Evolutionary conservation across 495 filamentous ascomycete species (phyloP).

Genomic region (Patellaria atrata): DNA sequence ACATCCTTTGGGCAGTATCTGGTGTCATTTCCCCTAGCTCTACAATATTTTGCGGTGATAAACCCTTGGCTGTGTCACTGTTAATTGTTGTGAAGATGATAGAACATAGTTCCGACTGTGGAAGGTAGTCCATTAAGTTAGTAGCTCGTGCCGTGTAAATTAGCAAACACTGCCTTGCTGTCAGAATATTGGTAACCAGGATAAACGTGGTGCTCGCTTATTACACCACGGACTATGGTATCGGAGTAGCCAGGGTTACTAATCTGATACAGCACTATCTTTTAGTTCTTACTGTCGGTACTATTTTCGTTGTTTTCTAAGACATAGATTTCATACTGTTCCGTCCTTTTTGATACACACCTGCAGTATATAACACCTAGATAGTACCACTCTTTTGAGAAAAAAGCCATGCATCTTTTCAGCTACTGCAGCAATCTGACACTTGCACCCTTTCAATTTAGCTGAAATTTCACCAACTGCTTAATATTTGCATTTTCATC

Average conservation of each 20-base stretch:
- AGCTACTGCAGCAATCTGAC: constrained; percentile 19
- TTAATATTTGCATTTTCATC: constrained; percentile 19
- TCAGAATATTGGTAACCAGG: no score
- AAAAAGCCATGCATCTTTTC: no score
- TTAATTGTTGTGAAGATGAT: constrained; percentile 5
- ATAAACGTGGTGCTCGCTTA: no score
- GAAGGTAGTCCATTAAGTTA: background rate
- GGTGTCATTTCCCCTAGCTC: constrained; percentile 2
- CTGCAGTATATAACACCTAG: no score
- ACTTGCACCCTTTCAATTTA: constrained; percentile 19
- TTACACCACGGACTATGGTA: no score
- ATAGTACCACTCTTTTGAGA: no score
- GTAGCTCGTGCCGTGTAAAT: background rate
- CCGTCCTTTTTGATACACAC: no score
- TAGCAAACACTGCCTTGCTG: no score
- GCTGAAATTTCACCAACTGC: constrained; percentile 20
- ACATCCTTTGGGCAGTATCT: constrained; percentile 2
- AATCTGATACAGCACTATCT: no score
- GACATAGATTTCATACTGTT: no score
- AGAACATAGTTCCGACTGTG: background rate
- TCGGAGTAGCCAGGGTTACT: no score
- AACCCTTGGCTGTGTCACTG: background rate
- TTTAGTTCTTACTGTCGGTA: constrained; percentile 3
- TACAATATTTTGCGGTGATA: constrained; percentile 1
- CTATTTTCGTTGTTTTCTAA: constrained; percentile 22